Evolutionary conservation across 202 grass and related monocot species (phyloP), one percentile per base, ranked within the genome.

Genomic region (Cymbopogon flexuosus): DNA sequence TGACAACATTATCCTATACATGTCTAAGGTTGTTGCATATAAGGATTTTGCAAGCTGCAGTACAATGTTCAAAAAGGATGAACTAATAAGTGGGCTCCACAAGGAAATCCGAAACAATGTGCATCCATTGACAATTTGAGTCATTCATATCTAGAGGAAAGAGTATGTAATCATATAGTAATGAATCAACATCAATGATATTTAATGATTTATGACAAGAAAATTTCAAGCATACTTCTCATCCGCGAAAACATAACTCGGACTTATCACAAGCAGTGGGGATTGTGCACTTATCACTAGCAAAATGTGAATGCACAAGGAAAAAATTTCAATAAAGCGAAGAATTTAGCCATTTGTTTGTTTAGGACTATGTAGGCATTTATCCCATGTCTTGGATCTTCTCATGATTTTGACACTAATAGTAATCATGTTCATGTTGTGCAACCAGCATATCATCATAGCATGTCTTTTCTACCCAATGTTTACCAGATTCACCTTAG

Each of bases 371-470:
- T 81, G 36, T 27, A 54, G 41, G 61, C 67, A 85, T 68, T 72
- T 73, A 89, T 84, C 59, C 78, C 30, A 82, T 85, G 33, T 67
- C 68, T 73, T 24, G 14, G 30, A 67, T 73, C 46, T 52, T 67
- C 36, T 68, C 31, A 78, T 74, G 60, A 85, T 85, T 76, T 31
- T 78, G 39, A 52, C 63, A 61, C 83, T 68, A 73, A 23, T 27
- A 79, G 39, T 73, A 85, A 85, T 73, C 83, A 61, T 33, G 65
- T 11, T 39, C 35, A 72, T 60, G 77, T 65, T 68, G 70, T 9
- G 16, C 59, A 78, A 47, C 60, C 49, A 78, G 49, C 61, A 85
- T 73, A 81, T 21, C 62, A 84, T 88, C 56, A 63, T 75, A 60
- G 7, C 75, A 88, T 84, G 75, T 73, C 75, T 74, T 68, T 62